A percentile compares a stretch with the other conserved stretches of the same genome.
phyloP scores from a whole-genome alignment of 148 eudicot genomes.

The Nepenthes mirabilis region DNA sequence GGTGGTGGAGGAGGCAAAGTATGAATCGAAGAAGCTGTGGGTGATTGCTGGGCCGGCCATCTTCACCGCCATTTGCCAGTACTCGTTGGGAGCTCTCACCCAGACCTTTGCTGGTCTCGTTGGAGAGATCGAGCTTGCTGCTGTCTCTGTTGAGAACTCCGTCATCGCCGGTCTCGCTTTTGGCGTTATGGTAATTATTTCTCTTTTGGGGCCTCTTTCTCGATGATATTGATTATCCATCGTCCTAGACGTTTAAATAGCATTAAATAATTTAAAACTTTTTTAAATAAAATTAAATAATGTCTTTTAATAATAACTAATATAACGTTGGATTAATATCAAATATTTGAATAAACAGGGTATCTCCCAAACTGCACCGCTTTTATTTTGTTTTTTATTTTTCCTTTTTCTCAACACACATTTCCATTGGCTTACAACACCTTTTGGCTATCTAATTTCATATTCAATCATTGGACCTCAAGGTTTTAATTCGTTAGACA shows the following conservation, averaged over 20 bases:
- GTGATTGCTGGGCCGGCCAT: conserved; percentile 9
- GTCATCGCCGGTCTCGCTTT: conserved; percentile 4
- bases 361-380: too few species aligned
- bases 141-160: background rate
- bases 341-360: too few species aligned
- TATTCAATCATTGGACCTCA: too few species aligned
- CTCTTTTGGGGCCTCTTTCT: background rate
- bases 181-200: conserved; percentile 1
- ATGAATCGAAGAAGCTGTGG: conserved; percentile 7
- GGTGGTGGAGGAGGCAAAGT: background rate
- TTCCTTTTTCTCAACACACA: too few species aligned
- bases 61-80: conserved; percentile 7
- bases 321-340: too few species aligned
- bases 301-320: too few species aligned
- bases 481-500: too few species aligned
- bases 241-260: background rate
- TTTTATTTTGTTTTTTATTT: too few species aligned
- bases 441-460: too few species aligned
- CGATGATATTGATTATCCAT: background rate
- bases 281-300: too few species aligned
- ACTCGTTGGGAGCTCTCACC: conserved; percentile 4
- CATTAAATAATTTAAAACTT: too few species aligned
- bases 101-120: background rate
- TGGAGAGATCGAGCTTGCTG: conserved; percentile 3
- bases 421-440: too few species aligned